phyloP scores from a whole-genome alignment of 2,329 filamentous ascomycete genomes.

The Sporothrix schenckii region DNA sequence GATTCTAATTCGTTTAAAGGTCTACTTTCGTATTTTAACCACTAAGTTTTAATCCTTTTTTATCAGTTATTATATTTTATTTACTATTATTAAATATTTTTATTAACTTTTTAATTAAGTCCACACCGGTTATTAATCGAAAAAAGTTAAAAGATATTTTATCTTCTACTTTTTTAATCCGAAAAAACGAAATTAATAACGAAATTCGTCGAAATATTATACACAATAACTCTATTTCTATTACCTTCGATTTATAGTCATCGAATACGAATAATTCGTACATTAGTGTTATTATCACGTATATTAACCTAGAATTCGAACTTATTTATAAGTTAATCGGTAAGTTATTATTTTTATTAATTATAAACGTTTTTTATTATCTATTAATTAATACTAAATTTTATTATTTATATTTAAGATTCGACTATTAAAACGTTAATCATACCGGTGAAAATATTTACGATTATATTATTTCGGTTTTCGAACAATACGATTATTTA shows the following conservation, averaged over 20 bases:
- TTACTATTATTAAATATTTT: too few species aligned
- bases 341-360: background rate
- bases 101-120: too few species aligned
- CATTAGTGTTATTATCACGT: conserved; percentile 10
- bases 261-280: background rate
- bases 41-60: too few species aligned
- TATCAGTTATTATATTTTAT: too few species aligned
- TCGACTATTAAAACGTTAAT: too few species aligned
- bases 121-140: background rate
- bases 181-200: too few species aligned
- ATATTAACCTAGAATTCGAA: background rate
- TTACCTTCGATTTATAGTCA: background rate
- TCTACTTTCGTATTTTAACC: background rate
- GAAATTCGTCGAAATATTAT: background rate
- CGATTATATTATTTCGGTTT: too few species aligned
- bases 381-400: too few species aligned
- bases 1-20: background rate
- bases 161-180: background rate
- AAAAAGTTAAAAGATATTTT: conserved; percentile 4
- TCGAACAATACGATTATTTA: too few species aligned
- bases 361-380: too few species aligned
- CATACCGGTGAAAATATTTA: too few species aligned
- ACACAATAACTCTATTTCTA: background rate
- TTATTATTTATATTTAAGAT: too few species aligned
- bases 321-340: conserved; percentile 1